Evolutionary conservation across 2,329 filamentous ascomycete species (phyloP).

Genomic region (Thelonectria olida): DNA sequence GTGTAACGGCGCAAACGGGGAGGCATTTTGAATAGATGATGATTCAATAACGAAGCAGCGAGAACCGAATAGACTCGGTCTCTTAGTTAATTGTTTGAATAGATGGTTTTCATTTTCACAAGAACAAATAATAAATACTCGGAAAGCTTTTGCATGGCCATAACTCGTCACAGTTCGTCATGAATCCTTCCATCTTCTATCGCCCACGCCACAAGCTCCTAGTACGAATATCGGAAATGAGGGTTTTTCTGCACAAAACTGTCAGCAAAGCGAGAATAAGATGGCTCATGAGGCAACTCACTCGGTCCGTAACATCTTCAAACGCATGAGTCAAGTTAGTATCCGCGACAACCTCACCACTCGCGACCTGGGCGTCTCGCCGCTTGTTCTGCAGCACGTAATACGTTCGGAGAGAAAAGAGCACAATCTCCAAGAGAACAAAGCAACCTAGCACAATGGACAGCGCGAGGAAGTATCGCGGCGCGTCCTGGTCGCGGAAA

Average conservation of each 20-base stretch:
- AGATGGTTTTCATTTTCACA: too few relatives aligned
- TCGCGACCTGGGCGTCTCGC: conserved; percentile 6
- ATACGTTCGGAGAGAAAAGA: not conserved
- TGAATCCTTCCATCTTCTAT: not conserved
- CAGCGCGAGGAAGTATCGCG: conserved; percentile 9
- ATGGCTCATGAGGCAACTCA: not conserved
- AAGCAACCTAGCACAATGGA: conserved; percentile 2
- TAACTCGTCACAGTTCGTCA: too few relatives aligned
- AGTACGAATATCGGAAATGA: conserved; percentile 16
- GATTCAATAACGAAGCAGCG: not conserved
- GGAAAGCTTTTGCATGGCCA: too few relatives aligned
- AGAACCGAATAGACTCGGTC: not conserved
- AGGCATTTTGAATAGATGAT: conserved; percentile 2
- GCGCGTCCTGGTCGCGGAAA: conserved; percentile 5
- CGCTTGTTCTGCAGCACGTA: conserved; percentile 7
- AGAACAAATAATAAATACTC: too few relatives aligned
- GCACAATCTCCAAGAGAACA: not conserved
- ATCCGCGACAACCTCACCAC: conserved; percentile 5
- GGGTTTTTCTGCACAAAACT: not conserved
- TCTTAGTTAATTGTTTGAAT: not conserved
- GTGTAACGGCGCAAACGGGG: not conserved
- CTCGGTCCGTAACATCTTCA: conserved; percentile 13
- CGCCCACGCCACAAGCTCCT: not conserved
- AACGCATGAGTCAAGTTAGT: conserved; percentile 7
- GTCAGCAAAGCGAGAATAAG: not conserved